Conservation (phyloP, 192 early-diverging fungal species). For the Coemansia sp. region DNA sequence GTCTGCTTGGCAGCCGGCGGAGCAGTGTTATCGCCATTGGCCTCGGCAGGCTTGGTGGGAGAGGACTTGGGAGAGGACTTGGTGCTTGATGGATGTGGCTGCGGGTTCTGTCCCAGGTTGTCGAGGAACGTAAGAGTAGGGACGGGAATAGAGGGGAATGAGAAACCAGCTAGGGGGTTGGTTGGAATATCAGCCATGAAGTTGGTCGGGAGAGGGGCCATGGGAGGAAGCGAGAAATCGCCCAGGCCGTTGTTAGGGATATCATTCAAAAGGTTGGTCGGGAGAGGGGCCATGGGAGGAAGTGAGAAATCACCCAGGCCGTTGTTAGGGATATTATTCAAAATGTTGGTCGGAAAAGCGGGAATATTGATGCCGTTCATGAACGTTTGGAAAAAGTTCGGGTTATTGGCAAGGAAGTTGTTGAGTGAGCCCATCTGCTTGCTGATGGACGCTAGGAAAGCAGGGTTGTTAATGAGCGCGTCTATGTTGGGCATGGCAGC, state of each 20-base stretch:
- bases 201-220: not conserved
- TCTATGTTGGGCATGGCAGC: not conserved
- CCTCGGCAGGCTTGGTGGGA: not conserved
- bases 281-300: too few relatives aligned
- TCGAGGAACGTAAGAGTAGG: too few relatives aligned
- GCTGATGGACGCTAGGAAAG: constrained; percentile 15
- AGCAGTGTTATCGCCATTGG: not conserved
- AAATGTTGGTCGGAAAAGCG: not conserved
- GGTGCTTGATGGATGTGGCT: not conserved
- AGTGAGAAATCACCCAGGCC: too few relatives aligned
- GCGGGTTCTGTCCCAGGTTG: not conserved
- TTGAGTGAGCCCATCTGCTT: constrained; percentile 4
- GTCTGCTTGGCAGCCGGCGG: not conserved
- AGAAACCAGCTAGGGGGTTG: too few relatives aligned
- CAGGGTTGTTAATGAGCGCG: constrained; percentile 9
- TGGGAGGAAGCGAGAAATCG: too few relatives aligned
- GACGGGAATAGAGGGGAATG: too few relatives aligned
- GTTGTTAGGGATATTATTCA: not conserved
- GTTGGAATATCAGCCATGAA: too few relatives aligned
- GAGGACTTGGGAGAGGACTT: not conserved
- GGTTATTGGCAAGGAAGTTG: constrained; percentile 7
- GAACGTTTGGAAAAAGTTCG: not conserved
- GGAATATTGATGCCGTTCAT: not conserved
- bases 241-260: not conserved
- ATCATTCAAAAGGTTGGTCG: not conserved